A percentile compares a stretch with the other conserved stretches of the same genome.
Conservation (phyloP, 495 filamentous ascomycete genomes). For the Talaromyces stipitatus region DNA sequence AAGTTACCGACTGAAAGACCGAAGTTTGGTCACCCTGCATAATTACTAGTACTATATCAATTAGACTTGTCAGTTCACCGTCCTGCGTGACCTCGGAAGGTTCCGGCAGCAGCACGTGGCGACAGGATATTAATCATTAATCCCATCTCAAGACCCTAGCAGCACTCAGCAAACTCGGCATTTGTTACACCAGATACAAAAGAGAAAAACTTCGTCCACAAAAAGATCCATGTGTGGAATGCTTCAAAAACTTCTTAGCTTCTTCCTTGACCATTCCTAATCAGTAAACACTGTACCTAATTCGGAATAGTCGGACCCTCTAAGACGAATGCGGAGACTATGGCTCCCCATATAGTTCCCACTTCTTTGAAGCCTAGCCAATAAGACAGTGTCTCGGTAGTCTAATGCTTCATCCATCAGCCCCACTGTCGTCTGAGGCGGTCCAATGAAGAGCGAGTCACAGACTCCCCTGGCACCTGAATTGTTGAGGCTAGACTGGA, state of each 20-base stretch:
- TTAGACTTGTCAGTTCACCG: no score
- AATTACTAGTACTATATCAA: no score
- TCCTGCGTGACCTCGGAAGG: not conserved
- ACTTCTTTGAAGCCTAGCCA: not conserved
- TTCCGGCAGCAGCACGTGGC: not conserved
- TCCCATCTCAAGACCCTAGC: no score
- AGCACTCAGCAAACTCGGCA: no score
- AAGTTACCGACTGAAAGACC: not conserved
- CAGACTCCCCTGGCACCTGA: not conserved
- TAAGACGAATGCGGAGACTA: not conserved
- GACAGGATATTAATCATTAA: no score
- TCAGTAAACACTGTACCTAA: not conserved
- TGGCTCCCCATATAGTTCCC: not conserved
- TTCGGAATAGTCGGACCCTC: no score
- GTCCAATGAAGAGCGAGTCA: no score
- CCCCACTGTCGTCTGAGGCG: no score
- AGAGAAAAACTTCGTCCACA: not conserved
- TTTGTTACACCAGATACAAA: not conserved
- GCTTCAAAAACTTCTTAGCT: not conserved
- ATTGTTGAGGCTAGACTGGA: not conserved
- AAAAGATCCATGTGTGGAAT: not conserved
- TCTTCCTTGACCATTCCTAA: not conserved
- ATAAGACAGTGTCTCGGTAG: not conserved
- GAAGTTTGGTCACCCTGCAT: no score
- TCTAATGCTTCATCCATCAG: no score